phyloP scores from a whole-genome alignment of 345 rosid species.

The Moringa oleifera region DNA sequence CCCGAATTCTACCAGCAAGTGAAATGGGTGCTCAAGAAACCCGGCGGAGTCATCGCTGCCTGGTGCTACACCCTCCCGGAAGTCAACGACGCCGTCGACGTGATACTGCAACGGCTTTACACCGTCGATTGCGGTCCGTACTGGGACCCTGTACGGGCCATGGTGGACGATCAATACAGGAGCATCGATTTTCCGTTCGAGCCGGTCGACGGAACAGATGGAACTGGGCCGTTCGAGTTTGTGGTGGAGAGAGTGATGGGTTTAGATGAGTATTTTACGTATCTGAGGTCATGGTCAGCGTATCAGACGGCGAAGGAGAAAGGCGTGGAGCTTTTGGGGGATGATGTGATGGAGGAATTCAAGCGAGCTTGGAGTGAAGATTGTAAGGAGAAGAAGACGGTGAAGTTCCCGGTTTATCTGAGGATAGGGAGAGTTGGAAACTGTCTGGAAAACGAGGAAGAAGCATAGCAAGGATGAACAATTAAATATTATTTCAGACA shows the following conservation, averaged over 20 bases:
- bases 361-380: conserved; percentile 50
- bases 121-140: conserved; percentile 27
- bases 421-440: conserved; percentile 60
- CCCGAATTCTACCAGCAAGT: conserved; percentile 51
- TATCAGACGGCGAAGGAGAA: conserved; percentile 64
- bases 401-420: conserved; percentile 52
- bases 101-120: conserved; percentile 47
- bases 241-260: conserved; percentile 49
- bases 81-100: conserved; percentile 44
- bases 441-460: too few relatives aligned
- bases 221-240: conserved; percentile 55
- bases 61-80: conserved; percentile 84
- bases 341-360: conserved; percentile 34
- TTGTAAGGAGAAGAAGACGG: conserved; percentile 29
- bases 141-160: conserved; percentile 53
- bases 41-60: conserved; percentile 65
- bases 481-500: too few relatives aligned
- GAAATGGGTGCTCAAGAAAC: conserved; percentile 62
- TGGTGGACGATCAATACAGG: conserved; percentile 55
- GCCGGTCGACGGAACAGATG: conserved; percentile 37
- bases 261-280: conserved; percentile 46
- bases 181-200: conserved; percentile 68
- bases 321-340: conserved; percentile 54
- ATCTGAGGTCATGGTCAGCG: conserved; percentile 59
- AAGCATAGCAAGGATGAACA: too few relatives aligned